A percentile compares a stretch with the other conserved stretches of the same genome.
These are phyloP conservation scores for Aspergillus heteromorphus DNA, from an alignment of 495 filamentous ascomycete genomes.

Conservation along the genomic window DNA sequence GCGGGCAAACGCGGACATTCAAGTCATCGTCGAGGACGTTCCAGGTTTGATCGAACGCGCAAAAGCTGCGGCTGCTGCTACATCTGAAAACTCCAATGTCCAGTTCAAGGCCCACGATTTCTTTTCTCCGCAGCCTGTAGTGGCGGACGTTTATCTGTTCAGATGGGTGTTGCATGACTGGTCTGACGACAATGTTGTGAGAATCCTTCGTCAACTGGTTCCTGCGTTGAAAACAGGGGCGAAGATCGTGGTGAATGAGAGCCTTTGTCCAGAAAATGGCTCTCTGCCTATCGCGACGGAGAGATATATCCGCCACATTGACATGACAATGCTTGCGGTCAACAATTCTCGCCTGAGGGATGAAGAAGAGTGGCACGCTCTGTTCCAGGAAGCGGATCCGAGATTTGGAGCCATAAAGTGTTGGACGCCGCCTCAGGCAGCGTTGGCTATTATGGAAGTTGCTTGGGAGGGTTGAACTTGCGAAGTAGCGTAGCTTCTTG, in stretches of 20 bases:
- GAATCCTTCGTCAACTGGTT: slow-evolving; percentile 37
- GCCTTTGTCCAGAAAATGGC: slow-evolving; percentile 32
- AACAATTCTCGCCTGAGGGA: slow-evolving; percentile 37
- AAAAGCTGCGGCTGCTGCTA: neutral
- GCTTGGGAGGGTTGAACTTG: neutral
- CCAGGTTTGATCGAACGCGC: neutral
- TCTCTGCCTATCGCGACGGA: slow-evolving; percentile 20
- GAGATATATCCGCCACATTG: slow-evolving; percentile 24
- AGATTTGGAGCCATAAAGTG: slow-evolving; percentile 1
- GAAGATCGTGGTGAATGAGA: slow-evolving; percentile 35
- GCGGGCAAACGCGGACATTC: neutral
- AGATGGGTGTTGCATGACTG: slow-evolving; percentile 53
- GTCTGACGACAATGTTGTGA: slow-evolving; percentile 34
- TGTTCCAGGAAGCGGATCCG: slow-evolving; percentile 12
- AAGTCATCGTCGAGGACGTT: neutral
- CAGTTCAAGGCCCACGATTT: slow-evolving; percentile 44
- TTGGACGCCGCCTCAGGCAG: neutral
- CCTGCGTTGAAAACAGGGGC: slow-evolving; percentile 29
- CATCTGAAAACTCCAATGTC: neutral
- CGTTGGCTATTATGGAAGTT: neutral
- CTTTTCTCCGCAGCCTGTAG: slow-evolving; percentile 40
- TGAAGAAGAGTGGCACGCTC: slow-evolving; percentile 29
- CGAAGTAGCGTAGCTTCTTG: too few relatives aligned
- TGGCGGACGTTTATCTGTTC: slow-evolving; percentile 52
- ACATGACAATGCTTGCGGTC: slow-evolving; percentile 34